Evolutionary conservation across 2,329 filamentous ascomycete species (phyloP).

Genomic region (Onygenales sp.): DNA sequence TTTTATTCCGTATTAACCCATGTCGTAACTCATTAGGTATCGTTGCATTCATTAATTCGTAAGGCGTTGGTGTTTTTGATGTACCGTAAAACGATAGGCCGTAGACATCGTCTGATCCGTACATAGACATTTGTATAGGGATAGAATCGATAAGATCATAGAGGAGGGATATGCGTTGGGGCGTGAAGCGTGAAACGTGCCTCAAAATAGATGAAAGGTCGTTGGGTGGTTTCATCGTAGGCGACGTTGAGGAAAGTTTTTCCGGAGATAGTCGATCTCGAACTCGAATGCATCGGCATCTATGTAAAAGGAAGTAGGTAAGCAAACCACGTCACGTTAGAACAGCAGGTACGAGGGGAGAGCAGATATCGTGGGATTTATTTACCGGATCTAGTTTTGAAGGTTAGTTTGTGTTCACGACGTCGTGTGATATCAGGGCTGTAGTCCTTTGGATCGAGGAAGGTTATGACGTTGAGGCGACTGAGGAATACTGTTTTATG

Average conservation of each 20-base stretch:
- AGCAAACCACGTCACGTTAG: not conserved
- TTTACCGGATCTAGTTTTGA: constrained; percentile 24
- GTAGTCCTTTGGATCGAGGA: constrained; percentile 41
- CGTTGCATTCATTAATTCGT: not conserved
- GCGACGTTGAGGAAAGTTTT: no score
- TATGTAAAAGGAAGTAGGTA: constrained; percentile 8
- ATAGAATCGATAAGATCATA: not conserved
- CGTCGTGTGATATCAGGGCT: constrained; percentile 24
- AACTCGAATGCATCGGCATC: constrained; percentile 31
- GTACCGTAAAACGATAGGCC: not conserved
- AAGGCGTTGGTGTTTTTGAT: not conserved
- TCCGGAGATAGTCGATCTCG: constrained; percentile 21
- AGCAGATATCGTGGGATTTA: not conserved
- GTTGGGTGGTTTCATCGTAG: no score
- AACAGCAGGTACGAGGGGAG: not conserved
- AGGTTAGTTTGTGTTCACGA: constrained; percentile 33
- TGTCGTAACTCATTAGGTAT: not conserved
- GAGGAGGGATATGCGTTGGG: no score
- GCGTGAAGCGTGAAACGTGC: no score
- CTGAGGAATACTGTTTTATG: constrained; percentile 38
- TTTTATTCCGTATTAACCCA: no score
- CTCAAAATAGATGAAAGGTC: no score
- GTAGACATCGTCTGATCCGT: not conserved
- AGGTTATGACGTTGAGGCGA: constrained; percentile 44
- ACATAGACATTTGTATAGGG: not conserved